These are phyloP conservation scores for Cytospora paraplurivora DNA, from an alignment of 2,329 filamentous ascomycete genomes.

Conservation along the genomic window DNA sequence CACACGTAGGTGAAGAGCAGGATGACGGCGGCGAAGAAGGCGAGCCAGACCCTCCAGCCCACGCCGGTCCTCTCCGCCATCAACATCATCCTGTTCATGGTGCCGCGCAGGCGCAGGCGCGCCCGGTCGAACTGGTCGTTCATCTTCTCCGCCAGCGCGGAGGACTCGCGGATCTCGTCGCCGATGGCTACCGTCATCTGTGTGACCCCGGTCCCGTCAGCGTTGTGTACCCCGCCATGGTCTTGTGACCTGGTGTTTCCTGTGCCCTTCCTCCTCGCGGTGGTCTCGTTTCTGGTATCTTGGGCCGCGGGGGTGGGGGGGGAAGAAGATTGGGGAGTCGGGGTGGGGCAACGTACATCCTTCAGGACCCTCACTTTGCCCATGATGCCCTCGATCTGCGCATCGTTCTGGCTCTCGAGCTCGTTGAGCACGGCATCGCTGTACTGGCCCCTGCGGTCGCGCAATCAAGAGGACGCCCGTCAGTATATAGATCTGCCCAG, in stretches of 20 bases:
- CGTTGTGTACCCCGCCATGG: neutral
- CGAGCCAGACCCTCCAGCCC: slow-evolving; percentile 91
- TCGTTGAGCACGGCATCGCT: slow-evolving; percentile 89
- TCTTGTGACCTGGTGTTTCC: neutral
- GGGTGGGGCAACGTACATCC: slow-evolving; percentile 61
- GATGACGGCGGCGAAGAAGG: slow-evolving; percentile 82
- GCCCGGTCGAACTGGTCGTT: slow-evolving; percentile 92
- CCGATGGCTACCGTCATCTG: slow-evolving; percentile 92
- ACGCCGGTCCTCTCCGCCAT: slow-evolving; percentile 97
- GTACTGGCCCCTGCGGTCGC: slow-evolving; percentile 76
- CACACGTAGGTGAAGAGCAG: slow-evolving; percentile 90
- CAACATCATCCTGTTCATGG: slow-evolving; percentile 94
- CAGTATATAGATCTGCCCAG: neutral
- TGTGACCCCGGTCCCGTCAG: slow-evolving; percentile 5
- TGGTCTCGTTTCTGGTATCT: neutral
- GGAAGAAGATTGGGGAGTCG: neutral
- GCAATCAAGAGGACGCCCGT: neutral
- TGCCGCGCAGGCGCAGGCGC: slow-evolving; percentile 76
- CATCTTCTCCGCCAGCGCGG: slow-evolving; percentile 89
- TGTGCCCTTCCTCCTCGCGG: neutral
- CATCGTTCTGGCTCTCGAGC: slow-evolving; percentile 93
- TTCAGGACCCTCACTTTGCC: slow-evolving; percentile 90
- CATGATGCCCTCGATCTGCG: slow-evolving; percentile 84
- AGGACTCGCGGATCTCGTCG: slow-evolving; percentile 90
- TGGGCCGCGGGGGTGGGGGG: too few species aligned